These are phyloP conservation scores for Amanita muscaria DNA, from an alignment of 768 basidiomycete species.

Conservation along the genomic window DNA sequence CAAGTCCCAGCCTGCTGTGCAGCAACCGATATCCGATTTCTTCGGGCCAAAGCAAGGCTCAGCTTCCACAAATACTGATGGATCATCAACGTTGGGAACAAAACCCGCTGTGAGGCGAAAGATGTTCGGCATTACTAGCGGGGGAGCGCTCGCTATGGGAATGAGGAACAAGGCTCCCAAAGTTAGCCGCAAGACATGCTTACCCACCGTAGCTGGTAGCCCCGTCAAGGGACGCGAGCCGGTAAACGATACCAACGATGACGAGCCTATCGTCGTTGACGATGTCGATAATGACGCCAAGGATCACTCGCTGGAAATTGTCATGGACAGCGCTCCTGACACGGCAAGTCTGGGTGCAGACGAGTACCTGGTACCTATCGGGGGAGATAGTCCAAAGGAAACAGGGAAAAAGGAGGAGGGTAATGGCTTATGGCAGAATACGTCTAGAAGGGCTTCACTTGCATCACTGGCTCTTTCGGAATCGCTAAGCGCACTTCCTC, in stretches of 20 bases:
- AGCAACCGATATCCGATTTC: constrained; percentile 22
- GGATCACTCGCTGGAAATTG: constrained; percentile 6
- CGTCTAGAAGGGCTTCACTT: constrained; percentile 47
- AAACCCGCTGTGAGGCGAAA: constrained; percentile 13
- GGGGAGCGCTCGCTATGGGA: constrained; percentile 17
- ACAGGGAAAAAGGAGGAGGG: constrained; percentile 24
- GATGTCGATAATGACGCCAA: constrained; percentile 3
- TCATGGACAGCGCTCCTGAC: constrained; percentile 7
- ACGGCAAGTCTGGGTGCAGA: constrained; percentile 6
- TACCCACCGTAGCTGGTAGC: constrained; percentile 40
- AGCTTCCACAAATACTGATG: constrained; percentile 10
- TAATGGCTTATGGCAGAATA: constrained; percentile 21
- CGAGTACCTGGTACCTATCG: constrained; percentile 5
- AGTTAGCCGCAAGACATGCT: constrained; percentile 37
- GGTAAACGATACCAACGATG: constrained; percentile 12
- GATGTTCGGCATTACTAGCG: constrained; percentile 19
- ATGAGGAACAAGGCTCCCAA: constrained; percentile 24
- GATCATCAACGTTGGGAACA: constrained; percentile 5
- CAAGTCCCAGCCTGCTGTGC: constrained; percentile 15
- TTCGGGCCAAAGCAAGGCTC: constrained; percentile 11
- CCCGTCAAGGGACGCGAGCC: constrained; percentile 34
- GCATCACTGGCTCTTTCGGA: constrained; percentile 55
- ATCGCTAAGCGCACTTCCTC: constrained; percentile 45
- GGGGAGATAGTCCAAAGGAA: constrained; percentile 1
- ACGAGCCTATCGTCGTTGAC: constrained; percentile 8